Evolutionary conservation across 768 basidiomycete genomes (phyloP).

Genomic region (Paxillus involutus): DNA sequence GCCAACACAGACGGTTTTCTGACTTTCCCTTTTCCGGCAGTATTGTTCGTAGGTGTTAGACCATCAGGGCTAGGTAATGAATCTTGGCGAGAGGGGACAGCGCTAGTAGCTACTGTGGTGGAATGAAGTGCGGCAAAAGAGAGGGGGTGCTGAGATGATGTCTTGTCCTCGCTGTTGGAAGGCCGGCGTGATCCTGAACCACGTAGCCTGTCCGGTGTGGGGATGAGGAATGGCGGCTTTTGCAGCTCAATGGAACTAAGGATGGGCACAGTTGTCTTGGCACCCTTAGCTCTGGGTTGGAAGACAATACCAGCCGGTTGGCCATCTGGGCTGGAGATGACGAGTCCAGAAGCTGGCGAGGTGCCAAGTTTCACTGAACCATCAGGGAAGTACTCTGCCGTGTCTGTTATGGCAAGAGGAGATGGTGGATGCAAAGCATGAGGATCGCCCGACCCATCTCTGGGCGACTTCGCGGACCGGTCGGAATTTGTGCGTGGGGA

Average conservation of each 20-base stretch:
- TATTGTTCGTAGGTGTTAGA: constrained; percentile 2
- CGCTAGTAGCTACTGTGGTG: constrained; percentile 6
- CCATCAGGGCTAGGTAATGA: constrained; percentile 22
- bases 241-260: constrained; percentile 44
- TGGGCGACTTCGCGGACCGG: constrained; percentile 56
- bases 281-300: constrained; percentile 62
- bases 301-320: constrained; percentile 96
- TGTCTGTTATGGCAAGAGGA: constrained; percentile 69
- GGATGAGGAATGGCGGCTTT: constrained; percentile 36
- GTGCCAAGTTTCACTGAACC: constrained; percentile 70
- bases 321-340: constrained; percentile 92
- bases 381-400: constrained; percentile 65
- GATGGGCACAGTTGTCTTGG: constrained; percentile 31
- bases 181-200: constrained; percentile 25
- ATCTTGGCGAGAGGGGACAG: constrained; percentile 23
- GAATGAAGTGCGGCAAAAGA: constrained; percentile 32
- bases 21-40: constrained; percentile 21
- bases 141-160: constrained; percentile 19
- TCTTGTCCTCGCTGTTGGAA: constrained; percentile 29
- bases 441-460: constrained; percentile 41
- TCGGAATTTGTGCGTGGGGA: constrained; percentile 61
- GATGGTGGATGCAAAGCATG: constrained; percentile 55
- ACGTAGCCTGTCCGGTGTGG: constrained; percentile 27
- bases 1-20: constrained; percentile 32
- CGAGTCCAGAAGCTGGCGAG: constrained; percentile 80